Evolutionary conservation across 495 filamentous ascomycete genomes (phyloP), one percentile per base, ranked within the genome.

Genomic region (Xeromyces bisporus): DNA sequence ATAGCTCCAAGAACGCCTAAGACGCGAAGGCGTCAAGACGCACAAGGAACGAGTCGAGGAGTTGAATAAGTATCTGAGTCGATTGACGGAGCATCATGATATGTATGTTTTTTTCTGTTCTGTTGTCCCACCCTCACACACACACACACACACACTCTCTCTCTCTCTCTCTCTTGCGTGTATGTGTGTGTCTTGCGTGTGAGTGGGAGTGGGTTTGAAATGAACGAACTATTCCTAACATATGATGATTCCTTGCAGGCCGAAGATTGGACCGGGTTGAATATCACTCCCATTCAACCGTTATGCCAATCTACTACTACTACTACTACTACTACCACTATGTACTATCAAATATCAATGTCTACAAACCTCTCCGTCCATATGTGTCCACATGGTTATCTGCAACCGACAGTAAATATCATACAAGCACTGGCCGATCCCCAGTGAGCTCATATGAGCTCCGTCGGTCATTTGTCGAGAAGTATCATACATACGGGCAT

Each of bases 31-130:
- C 15, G 64, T 80, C 42, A 97, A 96, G 67, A 91, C 85, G 24
- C 89, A 97, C 47, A 97, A 96, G 53, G 77, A 97, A 64, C 75
- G 80, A 1, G 89, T 97, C 26, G 85, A 97, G 52, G 85, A 93
- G 51, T 62, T 94, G 38, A 97, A 97, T 51, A 80, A 81, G 46
- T 92, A 93, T 48, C 60, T 97, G 25, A 85, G 78, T 37, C 75
- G 75, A 37, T 56, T 97, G 47, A 92, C 81, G 55, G 89, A 97
- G 56, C 89, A 97, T 53, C 89, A 97, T 48, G 89, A 97, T 48
- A 97, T 97, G 87, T 73, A 60, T 40, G 63, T 64, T 18, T 34
- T 5, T 39, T 18, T 28, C 16, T 23, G 35, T 17, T 33, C 25
- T 11, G n/a, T n/a, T n/a, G n/a, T n/a, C n/a, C n/a, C n/a, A n/a